Conservation (phyloP, 345 rosid genomes). For the Bretschneidera sinensis region DNA sequence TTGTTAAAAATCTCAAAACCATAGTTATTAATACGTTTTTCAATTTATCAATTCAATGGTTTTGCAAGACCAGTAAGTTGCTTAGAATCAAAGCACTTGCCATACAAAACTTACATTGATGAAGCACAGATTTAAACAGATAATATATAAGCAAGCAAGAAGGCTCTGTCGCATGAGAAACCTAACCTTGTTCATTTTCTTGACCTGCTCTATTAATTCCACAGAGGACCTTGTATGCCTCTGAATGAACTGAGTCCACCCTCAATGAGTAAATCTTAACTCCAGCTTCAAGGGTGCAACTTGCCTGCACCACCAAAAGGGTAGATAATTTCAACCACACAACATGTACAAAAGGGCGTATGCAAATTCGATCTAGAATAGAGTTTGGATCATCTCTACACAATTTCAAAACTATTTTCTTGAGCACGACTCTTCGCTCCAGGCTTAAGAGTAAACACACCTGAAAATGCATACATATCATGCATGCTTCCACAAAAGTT, state of each 20-base stretch:
- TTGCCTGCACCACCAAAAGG: slow-evolving; percentile 50
- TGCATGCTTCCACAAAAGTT: too few species aligned
- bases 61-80: slow-evolving; percentile 4
- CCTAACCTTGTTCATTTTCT: slow-evolving; percentile 60
- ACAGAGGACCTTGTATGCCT: slow-evolving; percentile 93
- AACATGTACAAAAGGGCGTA: too few species aligned
- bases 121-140: background rate
- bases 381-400: background rate
- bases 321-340: slow-evolving; percentile 3
- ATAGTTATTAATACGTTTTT: too few species aligned
- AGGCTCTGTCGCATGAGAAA: background rate
- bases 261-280: slow-evolving; percentile 88
- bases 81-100: too few species aligned
- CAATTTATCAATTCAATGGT: background rate
- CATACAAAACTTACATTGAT: too few species aligned
- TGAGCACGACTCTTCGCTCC: too few species aligned
- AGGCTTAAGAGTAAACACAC: too few species aligned
- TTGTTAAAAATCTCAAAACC: background rate
- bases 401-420: background rate
- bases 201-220: slow-evolving; percentile 85
- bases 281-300: slow-evolving; percentile 97
- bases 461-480: too few species aligned
- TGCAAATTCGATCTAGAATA: background rate
- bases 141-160: slow-evolving; percentile 1
- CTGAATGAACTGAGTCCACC: slow-evolving; percentile 92